Evolutionary conservation across 1,284 basidiomycete species (phyloP), one percentile per base, ranked within the genome.

Genomic region (Cutaneotrichosporon cavernicola): DNA sequence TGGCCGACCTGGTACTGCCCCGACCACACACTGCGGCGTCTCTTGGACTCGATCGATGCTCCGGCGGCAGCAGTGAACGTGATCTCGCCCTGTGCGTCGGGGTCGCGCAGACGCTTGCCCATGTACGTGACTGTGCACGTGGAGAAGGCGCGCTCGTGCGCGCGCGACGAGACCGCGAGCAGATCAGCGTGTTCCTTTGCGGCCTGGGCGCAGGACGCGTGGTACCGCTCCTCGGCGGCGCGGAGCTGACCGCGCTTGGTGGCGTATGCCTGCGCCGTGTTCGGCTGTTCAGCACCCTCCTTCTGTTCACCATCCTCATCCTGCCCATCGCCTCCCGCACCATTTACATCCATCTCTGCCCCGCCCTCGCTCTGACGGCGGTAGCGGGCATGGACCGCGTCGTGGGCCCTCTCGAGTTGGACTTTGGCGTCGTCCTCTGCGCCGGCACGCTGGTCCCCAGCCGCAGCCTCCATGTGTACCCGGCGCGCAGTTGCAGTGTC

Each of bases 41-140:
- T 5, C 11, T n/a, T 36, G n/a, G 21, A 34, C 14, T 36, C 21
- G 36, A 53, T 31, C 30, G 51, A 30, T 8, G 30, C 38, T 21
- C 55, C 55, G 14, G 55, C 32, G 21, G 55, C 55, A 7, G 55
- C 55, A 10, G 55, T 56, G 55, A 56, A 43, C 22, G 55, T 40
- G 55, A 56, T 5, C 21, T 40, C 55, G 26, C 55, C 56, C 43
- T 46, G 43, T 5, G 21, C 56, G 46, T 62, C 55, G 26, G 61
- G 61, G 9, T 56, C 61, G 21, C 61, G 61, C 55, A 62, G 56
- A 22, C 55, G 46, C 36, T 49, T 34, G 56, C 61, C 61, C 56
- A 62, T 57, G 56, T 62, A 62, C n/a, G 22, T 47, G 13, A 62
- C 40, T 36, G 57, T 57, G 16, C 56, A 47, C 16, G 61, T 47